Percentiles rank a stretch among this genome's conserved stretches.
These are phyloP conservation scores for Ogataea corticis DNA, from an alignment of 805 yeast species.

Conservation along the genomic window DNA sequence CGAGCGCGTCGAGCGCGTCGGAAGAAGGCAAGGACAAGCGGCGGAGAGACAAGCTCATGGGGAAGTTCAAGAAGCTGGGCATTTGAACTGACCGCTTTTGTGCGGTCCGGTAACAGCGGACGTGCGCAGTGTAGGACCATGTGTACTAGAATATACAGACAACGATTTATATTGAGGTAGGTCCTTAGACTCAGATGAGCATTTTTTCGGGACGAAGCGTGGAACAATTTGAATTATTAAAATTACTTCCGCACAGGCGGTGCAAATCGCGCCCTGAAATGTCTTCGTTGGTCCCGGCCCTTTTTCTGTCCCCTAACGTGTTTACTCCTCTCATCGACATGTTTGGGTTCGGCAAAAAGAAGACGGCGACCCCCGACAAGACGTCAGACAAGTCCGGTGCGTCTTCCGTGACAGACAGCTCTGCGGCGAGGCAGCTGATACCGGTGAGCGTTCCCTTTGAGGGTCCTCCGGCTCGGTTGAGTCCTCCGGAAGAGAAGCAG, in stretches of 20 bases:
- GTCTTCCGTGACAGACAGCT: neutral
- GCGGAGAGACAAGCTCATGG: constrained; percentile 25
- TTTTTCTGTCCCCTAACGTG: neutral
- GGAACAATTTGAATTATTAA: too few relatives aligned
- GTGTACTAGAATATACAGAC: too few relatives aligned
- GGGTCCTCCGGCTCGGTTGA: constrained; percentile 49
- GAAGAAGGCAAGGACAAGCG: constrained; percentile 12
- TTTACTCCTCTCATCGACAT: constrained; percentile 3
- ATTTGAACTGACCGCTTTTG: constrained; percentile 11
- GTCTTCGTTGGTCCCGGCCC: too few relatives aligned
- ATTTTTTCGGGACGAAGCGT: too few relatives aligned
- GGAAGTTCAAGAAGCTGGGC: constrained; percentile 25
- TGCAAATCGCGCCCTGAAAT: constrained; percentile 1
- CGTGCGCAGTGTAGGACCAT: too few relatives aligned
- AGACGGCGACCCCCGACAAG: constrained; percentile 2
- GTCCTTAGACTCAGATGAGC: too few relatives aligned
- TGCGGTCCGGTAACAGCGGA: too few relatives aligned
- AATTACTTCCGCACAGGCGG: too few relatives aligned
- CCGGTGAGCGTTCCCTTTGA: constrained; percentile 52
- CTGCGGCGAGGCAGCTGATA: constrained; percentile 17
- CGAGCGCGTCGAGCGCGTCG: constrained; percentile 9
- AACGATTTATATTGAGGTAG: too few relatives aligned
- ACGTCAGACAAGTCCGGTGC: constrained; percentile 4
- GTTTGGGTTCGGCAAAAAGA: constrained; percentile 32
- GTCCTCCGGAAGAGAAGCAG: constrained; percentile 47